A percentile compares a stretch with the other conserved stretches of the same genome.
Evolutionary conservation across 176 grass and related monocot genomes (phyloP).

Genomic region (Saccharum spontaneum): DNA sequence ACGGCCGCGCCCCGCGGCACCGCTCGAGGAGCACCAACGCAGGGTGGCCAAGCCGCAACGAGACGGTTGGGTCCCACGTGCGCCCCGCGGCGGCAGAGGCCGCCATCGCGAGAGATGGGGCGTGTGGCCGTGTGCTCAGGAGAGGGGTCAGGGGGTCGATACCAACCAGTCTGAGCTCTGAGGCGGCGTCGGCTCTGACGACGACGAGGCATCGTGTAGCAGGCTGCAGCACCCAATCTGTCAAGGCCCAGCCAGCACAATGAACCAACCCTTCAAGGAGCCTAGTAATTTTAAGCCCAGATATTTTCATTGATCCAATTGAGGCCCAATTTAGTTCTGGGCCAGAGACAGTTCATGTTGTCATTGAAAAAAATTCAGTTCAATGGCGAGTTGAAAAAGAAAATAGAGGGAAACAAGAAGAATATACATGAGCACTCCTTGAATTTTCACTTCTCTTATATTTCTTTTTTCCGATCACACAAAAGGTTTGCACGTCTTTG

Average conservation of each 20-base stretch:
- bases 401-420: too few species aligned
- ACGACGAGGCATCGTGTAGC: neutral
- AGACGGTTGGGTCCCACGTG: conserved; percentile 57
- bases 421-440: too few species aligned
- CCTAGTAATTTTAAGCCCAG: neutral
- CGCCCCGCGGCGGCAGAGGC: neutral
- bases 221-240: neutral
- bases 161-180: too few species aligned
- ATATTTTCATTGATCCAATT: neutral
- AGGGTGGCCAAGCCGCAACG: conserved; percentile 51
- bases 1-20: conserved; percentile 26
- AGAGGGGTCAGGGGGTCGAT: neutral
- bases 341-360: neutral
- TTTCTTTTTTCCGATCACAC: too few species aligned
- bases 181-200: neutral
- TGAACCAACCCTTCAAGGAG: neutral
- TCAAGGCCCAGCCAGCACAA: neutral
- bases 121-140: neutral
- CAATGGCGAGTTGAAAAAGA: too few species aligned
- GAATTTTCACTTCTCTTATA: too few species aligned
- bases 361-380: neutral
- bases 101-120: neutral
- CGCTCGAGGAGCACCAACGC: conserved; percentile 55
- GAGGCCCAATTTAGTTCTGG: neutral
- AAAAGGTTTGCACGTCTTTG: too few species aligned